A percentile compares a stretch with the other conserved stretches of the same genome.
These are phyloP conservation scores for Exserohilum rostratum DNA, from an alignment of 2,329 filamentous ascomycete genomes.

Conservation along the genomic window DNA sequence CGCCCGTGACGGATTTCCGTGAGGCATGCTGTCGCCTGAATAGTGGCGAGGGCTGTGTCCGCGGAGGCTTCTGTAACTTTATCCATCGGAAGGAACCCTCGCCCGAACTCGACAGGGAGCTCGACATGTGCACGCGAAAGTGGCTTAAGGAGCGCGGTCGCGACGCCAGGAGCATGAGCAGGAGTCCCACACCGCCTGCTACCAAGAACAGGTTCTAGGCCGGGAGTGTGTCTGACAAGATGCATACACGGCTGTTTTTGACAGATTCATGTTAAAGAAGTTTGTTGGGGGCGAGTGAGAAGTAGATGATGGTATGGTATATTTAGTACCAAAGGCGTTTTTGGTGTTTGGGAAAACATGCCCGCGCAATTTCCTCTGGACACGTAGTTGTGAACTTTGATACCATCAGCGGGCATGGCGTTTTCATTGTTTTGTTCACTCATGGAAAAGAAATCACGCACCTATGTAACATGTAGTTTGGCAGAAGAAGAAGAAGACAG, in stretches of 20 bases:
- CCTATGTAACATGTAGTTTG: no score
- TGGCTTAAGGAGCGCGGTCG: constrained; percentile 86
- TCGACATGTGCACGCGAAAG: constrained; percentile 91
- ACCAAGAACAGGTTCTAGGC: constrained; percentile 14
- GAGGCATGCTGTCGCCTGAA: constrained; percentile 97
- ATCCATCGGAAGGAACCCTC: constrained; percentile 96
- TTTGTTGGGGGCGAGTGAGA: not conserved
- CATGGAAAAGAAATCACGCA: not conserved
- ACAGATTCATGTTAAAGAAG: no score
- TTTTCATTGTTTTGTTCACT: not conserved
- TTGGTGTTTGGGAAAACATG: constrained; percentile 7
- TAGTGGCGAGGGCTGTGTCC: constrained; percentile 90
- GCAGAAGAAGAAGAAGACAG: not conserved
- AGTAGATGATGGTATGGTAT: not conserved
- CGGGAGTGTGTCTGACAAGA: no score
- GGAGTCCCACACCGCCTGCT: constrained; percentile 87
- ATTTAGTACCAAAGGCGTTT: not conserved
- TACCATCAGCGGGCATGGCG: constrained; percentile 12
- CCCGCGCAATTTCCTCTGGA: not conserved
- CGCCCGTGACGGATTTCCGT: constrained; percentile 95
- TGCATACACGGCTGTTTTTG: no score
- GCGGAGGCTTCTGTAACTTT: constrained; percentile 98
- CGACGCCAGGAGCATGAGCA: constrained; percentile 79
- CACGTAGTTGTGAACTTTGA: constrained; percentile 3
- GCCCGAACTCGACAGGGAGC: constrained; percentile 84